Evolutionary conservation across 192 early-diverging fungal species (phyloP).

Genomic region (Funneliformis geosporum): DNA sequence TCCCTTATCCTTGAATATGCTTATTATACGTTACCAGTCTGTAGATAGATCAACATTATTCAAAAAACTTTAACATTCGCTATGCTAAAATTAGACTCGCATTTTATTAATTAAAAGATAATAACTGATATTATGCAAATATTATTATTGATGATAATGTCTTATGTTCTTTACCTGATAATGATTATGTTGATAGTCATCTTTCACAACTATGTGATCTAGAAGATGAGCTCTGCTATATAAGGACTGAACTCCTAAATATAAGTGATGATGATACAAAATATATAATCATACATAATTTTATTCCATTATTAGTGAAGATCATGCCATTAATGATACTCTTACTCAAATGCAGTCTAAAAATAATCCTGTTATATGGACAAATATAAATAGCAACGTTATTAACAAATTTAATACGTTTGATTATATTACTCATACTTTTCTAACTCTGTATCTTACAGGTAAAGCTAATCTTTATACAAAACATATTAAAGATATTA

Average conservation of each 20-base stretch:
- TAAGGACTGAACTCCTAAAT: too few relatives aligned
- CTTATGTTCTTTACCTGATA: not conserved
- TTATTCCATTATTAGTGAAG: not conserved
- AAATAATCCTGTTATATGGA: not conserved
- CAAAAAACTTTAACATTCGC: not conserved
- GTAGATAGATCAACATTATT: too few relatives aligned
- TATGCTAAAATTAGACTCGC: not conserved
- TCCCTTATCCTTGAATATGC: too few relatives aligned
- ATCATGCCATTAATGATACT: not conserved
- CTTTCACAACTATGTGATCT: not conserved
- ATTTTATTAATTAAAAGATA: not conserved
- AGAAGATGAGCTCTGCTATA: too few relatives aligned
- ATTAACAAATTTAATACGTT: not conserved
- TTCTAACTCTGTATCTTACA: not conserved
- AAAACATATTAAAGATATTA: constrained; percentile 12
- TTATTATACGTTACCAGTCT: too few relatives aligned
- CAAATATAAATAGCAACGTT: not conserved
- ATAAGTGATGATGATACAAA: too few relatives aligned
- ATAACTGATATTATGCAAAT: constrained; percentile 2
- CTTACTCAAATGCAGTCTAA: not conserved
- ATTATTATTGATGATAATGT: constrained; percentile 4
- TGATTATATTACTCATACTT: constrained; percentile 6
- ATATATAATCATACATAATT: not conserved
- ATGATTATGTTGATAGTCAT: not conserved
- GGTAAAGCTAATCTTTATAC: not conserved